Evolutionary conservation across 768 basidiomycete species (phyloP).

Genomic region (Brasilioporus rufonigricans): DNA sequence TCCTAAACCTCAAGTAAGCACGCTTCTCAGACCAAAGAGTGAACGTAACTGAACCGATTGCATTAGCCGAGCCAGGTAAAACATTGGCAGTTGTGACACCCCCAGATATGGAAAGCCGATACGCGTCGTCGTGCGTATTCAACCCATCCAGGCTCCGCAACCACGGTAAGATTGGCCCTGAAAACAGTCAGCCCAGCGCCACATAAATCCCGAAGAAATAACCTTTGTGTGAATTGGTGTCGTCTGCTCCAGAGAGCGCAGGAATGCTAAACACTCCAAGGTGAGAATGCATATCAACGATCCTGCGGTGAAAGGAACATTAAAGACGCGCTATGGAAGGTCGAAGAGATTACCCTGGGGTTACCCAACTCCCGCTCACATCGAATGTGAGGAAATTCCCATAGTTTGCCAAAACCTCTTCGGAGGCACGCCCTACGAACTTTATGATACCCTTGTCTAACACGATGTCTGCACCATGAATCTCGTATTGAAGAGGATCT

Average conservation of each 20-base stretch:
- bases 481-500: constrained; percentile 32
- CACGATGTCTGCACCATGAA: constrained; percentile 39
- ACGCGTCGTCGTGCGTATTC: constrained; percentile 81
- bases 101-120: constrained; percentile 73
- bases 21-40: background rate
- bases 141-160: constrained; percentile 81
- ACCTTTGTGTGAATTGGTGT: constrained; percentile 63
- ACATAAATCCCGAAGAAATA: background rate
- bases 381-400: constrained; percentile 54
- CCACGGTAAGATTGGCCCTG: constrained; percentile 67
- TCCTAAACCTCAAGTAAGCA: constrained; percentile 40
- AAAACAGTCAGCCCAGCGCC: background rate
- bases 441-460: constrained; percentile 40
- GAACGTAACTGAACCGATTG: constrained; percentile 53
- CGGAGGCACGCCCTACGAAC: constrained; percentile 41
- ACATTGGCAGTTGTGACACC: constrained; percentile 86
- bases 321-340: constrained; percentile 35
- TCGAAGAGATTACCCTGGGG: constrained; percentile 51
- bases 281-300: constrained; percentile 78
- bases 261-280: constrained; percentile 72
- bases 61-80: constrained; percentile 73
- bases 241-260: constrained; percentile 44
- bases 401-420: constrained; percentile 31
- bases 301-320: constrained; percentile 26
- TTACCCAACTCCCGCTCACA: constrained; percentile 65